Base-by-base conservation (phyloP, 176 grass and related monocot species). In the Hordeum marinum region DNA sequence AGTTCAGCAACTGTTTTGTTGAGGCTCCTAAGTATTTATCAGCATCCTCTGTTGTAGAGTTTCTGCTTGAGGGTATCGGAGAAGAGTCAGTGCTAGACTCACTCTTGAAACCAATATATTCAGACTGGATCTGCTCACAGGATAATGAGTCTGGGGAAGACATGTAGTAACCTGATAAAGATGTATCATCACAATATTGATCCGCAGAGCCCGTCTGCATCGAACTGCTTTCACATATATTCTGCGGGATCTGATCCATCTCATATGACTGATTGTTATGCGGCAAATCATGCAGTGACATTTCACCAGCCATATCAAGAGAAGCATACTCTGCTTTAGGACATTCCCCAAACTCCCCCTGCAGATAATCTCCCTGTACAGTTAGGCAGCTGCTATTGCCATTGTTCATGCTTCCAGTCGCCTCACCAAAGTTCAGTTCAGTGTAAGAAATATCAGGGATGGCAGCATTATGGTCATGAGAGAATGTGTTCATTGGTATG, bases 31-130 rank as follows among this genome's bases (percentile, higher is more conserved):
- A 87, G 76, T 81, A 92, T 88, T 61, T 85, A 85, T 92, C 73
- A 41, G 85, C 82, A 89, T 95, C 80, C 66, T 88, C 90, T 72
- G 80, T 90, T 10, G 77, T 82, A 65, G 87, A 96, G 83, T 96
- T 99, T 94, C 88, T 89, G 77, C 83, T 99, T 52, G 90, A 94
- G 31, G 94, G 94, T 46, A 94, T 60, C 46, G 97, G 94, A 85
- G 93, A 96, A 61, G 97, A 99, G 72, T 96, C 97, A 24, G 94
- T 96, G 83, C 97, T 99, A 81, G 97, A 99, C 76, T 90, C 93
- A 41, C 93, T 80, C 77, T 87, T 89, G 40, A 92, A 90, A 88
- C 57, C 86, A 61, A 87, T 42, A 82, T 89, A 88, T 83, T 90
- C 88, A 79, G 78, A 63, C 82, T 76, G 83, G 62, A 74, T 92